Conservation (phyloP, 1,284 basidiomycete species). For the Malassezia yamatoensis region DNA sequence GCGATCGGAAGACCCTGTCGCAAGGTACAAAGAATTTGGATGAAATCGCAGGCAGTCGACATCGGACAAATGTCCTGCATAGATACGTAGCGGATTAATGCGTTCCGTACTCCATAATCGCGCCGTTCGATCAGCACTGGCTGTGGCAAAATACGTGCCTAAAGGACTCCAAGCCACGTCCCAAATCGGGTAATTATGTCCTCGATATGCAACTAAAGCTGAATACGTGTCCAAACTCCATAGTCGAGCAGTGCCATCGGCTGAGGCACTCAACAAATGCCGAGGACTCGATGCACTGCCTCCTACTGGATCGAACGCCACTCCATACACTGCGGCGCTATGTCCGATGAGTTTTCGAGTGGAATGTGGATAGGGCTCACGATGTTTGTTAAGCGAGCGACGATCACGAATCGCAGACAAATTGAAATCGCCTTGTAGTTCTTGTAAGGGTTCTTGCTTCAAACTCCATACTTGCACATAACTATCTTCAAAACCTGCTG, state of each 20-base stretch:
- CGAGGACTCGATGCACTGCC: slow-evolving; percentile 76
- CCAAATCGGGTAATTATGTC: slow-evolving; percentile 96
- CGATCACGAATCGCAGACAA: slow-evolving; percentile 59
- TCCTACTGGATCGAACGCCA: slow-evolving; percentile 80
- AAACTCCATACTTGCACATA: slow-evolving; percentile 90
- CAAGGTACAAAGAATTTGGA: slow-evolving; percentile 92
- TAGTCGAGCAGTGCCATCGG: slow-evolving; percentile 77
- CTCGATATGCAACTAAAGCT: slow-evolving; percentile 84
- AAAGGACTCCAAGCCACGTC: slow-evolving; percentile 96
- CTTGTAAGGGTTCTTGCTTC: slow-evolving; percentile 78
- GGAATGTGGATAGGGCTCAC: slow-evolving; percentile 20
- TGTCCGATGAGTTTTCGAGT: slow-evolving; percentile 84
- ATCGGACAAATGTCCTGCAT: slow-evolving; percentile 90
- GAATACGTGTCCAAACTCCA: slow-evolving; percentile 95
- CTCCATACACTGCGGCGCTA: slow-evolving; percentile 86
- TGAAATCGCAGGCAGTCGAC: slow-evolving; percentile 95
- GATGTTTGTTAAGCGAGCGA: slow-evolving; percentile 27
- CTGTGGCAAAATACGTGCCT: slow-evolving; percentile 96
- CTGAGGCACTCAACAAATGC: slow-evolving; percentile 82
- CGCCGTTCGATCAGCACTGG: slow-evolving; percentile 83
- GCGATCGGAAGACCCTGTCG: slow-evolving; percentile 90
- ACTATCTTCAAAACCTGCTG: slow-evolving; percentile 90
- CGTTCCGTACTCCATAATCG: slow-evolving; percentile 92
- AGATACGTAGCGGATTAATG: slow-evolving; percentile 74
- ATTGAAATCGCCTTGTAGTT: slow-evolving; percentile 64